Base-by-base conservation (phyloP, 345 rosid genomes). In the Noccaea caerulescens region DNA sequence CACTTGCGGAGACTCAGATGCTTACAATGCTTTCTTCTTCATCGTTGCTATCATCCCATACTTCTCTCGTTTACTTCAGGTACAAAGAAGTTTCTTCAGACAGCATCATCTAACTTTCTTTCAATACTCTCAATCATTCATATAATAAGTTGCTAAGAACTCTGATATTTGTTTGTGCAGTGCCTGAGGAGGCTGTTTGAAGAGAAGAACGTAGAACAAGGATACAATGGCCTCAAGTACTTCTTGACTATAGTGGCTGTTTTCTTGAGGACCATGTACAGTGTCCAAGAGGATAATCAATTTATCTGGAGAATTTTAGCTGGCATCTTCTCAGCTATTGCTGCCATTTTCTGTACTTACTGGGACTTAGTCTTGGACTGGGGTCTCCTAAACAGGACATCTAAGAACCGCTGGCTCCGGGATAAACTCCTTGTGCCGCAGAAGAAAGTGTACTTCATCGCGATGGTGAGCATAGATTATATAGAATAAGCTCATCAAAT, bases 301-400 rank as follows among this genome's bases (percentile, higher is more conserved):
- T 45, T 69, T 33, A 14, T 51, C 2, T 86, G 91, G 95, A 45
- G 49, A 70, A 54, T 81, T 4, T 43, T 78, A 10, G 86, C 89
- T 13, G 77, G 83, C 67, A 25, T 79, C 14, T 79, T 85, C 73
- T 86, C 92, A 9, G 77, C 59, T 10, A 43, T 63, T 65, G 86
- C 96, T 32, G 85, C 96, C 14, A 65, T 83, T 10, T 2, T 76
- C 34, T 36, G 81, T 37, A 89, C 92, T 13, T 87, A 89, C 50
- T 89, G 92, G 96, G 92, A 85, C 72, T 72, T 89, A 36, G 82
- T 87, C 53, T 16, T 47, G 0, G 96, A 89, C n/a, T 89, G 96
- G 96, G 96, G 92, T 47, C 90, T 89, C 57, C 83, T 89, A 2
- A 81, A 85, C 33, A 71, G 76, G 4, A 20, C 72, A 20, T 89